Conservation (phyloP, 2,329 filamentous ascomycete genomes). For the Paraphaeosphaeria minitans region DNA sequence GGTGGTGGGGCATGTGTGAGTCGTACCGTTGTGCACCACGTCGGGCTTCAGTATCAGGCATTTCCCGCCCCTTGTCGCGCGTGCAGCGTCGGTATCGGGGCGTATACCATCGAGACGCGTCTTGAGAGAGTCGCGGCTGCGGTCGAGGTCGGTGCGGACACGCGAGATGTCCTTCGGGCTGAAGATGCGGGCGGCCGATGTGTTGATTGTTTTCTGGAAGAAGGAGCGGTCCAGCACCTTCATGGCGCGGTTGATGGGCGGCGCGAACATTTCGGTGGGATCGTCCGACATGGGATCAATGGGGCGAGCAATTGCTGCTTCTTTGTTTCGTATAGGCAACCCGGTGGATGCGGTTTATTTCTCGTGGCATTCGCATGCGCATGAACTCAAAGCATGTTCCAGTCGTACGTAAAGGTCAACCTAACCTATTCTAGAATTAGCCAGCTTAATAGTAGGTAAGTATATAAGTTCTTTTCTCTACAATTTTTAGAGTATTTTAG, state of each 20-base stretch:
- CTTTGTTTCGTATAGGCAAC: background rate
- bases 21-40: slow-evolving; percentile 46
- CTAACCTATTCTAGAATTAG: too few relatives aligned
- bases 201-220: slow-evolving; percentile 76
- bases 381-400: background rate
- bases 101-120: slow-evolving; percentile 67
- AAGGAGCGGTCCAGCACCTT: slow-evolving; percentile 80
- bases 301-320: background rate
- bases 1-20: slow-evolving; percentile 9
- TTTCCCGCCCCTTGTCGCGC: slow-evolving; percentile 55
- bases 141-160: slow-evolving; percentile 69
- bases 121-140: slow-evolving; percentile 66
- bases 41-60: slow-evolving; percentile 55
- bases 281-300: background rate
- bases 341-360: background rate
- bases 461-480: too few relatives aligned
- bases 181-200: slow-evolving; percentile 78
- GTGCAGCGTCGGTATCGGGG: slow-evolving; percentile 63
- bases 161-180: slow-evolving; percentile 76
- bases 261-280: slow-evolving; percentile 66
- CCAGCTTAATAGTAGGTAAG: too few relatives aligned
- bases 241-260: slow-evolving; percentile 80
- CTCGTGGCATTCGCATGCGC: background rate
- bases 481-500: too few relatives aligned
- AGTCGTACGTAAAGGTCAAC: too few relatives aligned